phyloP scores from a whole-genome alignment of 202 grass and related monocot species.

The Schoenoplectus tabernaemontani region DNA sequence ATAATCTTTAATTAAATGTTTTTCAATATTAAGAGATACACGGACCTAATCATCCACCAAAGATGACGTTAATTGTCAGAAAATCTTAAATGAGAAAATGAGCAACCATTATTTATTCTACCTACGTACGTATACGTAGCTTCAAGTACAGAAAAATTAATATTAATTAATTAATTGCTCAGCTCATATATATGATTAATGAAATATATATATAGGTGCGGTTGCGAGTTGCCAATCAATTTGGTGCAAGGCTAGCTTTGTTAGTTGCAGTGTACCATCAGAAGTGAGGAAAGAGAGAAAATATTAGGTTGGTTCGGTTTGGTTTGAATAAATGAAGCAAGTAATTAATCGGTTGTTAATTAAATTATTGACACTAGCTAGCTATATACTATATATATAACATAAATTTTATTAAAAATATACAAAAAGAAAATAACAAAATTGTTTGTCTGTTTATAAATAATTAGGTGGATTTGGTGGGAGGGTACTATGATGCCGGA shows the following conservation, averaged over 20 bases:
- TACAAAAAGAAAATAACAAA: too few relatives aligned
- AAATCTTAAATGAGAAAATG: slow-evolving; percentile 4
- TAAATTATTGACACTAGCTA: neutral
- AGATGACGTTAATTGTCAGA: neutral
- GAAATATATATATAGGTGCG: neutral
- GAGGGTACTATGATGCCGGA: slow-evolving; percentile 86
- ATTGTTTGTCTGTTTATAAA: neutral
- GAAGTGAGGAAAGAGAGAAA: neutral
- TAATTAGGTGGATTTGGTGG: slow-evolving; percentile 73
- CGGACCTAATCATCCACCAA: too few relatives aligned
- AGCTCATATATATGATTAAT: too few relatives aligned
- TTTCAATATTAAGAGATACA: too few relatives aligned
- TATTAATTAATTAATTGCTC: too few relatives aligned
- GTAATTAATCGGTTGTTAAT: neutral
- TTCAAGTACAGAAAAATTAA: too few relatives aligned
- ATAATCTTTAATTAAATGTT: too few relatives aligned
- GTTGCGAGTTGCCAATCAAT: slow-evolving; percentile 7
- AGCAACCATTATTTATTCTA: neutral
- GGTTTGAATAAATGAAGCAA: slow-evolving; percentile 16
- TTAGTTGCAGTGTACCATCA: slow-evolving; percentile 25
- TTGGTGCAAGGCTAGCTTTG: neutral
- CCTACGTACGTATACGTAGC: too few relatives aligned
- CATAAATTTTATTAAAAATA: too few relatives aligned
- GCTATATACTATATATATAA: too few relatives aligned
- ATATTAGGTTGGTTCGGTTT: slow-evolving; percentile 29